phyloP scores from a whole-genome alignment of 768 basidiomycete genomes.

The Boletellus sp. region DNA sequence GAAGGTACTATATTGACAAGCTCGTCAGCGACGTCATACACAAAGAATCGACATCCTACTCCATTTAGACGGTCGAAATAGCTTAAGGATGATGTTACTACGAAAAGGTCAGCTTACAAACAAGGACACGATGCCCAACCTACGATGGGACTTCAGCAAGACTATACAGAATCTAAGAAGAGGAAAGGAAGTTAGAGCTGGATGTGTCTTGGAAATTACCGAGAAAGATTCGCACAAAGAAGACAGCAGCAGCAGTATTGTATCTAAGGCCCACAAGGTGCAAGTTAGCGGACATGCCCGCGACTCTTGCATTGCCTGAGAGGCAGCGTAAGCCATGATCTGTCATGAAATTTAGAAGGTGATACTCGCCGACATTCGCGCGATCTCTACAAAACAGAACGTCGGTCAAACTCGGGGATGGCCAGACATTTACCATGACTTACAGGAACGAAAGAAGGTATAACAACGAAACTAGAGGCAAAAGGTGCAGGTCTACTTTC shows the following conservation, averaged over 20 bases:
- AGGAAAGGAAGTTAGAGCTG: background rate
- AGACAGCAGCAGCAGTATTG: conserved; percentile 38
- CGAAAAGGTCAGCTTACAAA: conserved; percentile 1
- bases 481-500: conserved; percentile 43
- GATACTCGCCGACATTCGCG: conserved; percentile 39
- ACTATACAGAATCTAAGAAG: conserved; percentile 34
- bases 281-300: conserved; percentile 41
- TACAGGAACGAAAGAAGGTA: conserved; percentile 47
- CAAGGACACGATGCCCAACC: conserved; percentile 4
- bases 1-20: conserved; percentile 33
- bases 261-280: conserved; percentile 33
- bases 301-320: conserved; percentile 42
- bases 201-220: background rate
- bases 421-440: conserved; percentile 14
- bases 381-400: conserved; percentile 33
- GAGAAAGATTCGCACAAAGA: conserved; percentile 27
- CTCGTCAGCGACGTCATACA: background rate
- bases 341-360: background rate
- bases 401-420: background rate
- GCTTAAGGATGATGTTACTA: conserved; percentile 38
- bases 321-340: background rate
- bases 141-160: conserved; percentile 39
- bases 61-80: conserved; percentile 36
- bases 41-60: conserved; percentile 19
- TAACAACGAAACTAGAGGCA: conserved; percentile 43